Conservation (phyloP, 78 protist species). For the Cavenderia fasciculata region DNA sequence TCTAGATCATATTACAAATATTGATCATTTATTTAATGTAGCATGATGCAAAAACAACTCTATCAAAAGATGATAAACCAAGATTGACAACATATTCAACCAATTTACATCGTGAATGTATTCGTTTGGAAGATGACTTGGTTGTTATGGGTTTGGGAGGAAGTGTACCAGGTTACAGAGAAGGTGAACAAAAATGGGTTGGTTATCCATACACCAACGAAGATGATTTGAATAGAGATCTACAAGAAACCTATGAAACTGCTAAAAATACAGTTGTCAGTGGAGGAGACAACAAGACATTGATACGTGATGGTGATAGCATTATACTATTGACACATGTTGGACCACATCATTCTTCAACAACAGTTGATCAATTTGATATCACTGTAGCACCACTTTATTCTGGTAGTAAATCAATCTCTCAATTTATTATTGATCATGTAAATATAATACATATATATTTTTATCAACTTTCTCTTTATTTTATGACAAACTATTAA, state of each 20-base stretch:
- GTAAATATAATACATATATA: background rate
- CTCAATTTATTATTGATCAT: constrained; percentile 7
- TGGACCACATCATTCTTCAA: constrained; percentile 43
- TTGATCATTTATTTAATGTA: background rate
- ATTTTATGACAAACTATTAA: background rate
- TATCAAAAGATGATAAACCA: background rate
- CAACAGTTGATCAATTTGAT: constrained; percentile 49
- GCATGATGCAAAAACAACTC: constrained; percentile 57
- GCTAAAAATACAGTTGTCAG: background rate
- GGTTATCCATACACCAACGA: constrained; percentile 52
- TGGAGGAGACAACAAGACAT: background rate
- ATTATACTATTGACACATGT: constrained; percentile 50
- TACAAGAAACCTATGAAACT: background rate
- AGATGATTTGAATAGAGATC: background rate
- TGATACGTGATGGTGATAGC: constrained; percentile 12
- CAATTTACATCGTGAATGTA: constrained; percentile 7
- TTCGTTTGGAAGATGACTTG: constrained; percentile 27
- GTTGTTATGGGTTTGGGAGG: constrained; percentile 58
- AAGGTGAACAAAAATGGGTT: constrained; percentile 31
- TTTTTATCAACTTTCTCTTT: background rate
- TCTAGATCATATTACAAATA: background rate
- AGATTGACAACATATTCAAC: background rate
- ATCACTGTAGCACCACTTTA: background rate
- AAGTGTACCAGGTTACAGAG: constrained; percentile 29
- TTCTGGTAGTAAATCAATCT: constrained; percentile 50